A percentile compares a stretch with the other conserved stretches of the same genome.
Evolutionary conservation across 208 protist species (phyloP).

Genomic region (Trypanosoma mega): DNA sequence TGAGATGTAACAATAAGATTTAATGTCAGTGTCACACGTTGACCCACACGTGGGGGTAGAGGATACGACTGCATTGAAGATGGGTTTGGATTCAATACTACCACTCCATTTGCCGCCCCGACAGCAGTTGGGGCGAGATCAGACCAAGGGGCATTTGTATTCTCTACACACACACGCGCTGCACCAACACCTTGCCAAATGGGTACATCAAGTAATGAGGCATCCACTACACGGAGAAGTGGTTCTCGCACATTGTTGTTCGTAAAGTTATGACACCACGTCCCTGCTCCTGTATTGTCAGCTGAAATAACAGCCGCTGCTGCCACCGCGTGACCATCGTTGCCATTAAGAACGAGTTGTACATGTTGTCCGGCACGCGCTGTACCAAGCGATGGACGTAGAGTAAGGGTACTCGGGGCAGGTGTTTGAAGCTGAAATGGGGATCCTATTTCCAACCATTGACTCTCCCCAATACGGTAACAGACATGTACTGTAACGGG

Average conservation of each 20-base stretch:
- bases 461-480: constrained; percentile 38
- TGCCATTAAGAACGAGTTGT: constrained; percentile 40
- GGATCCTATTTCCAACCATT: constrained; percentile 65
- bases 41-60: constrained; percentile 73
- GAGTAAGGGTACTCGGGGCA: constrained; percentile 35
- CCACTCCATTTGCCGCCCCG: constrained; percentile 29
- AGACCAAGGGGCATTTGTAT: constrained; percentile 38
- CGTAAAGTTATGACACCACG: constrained; percentile 92
- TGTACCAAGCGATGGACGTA: constrained; percentile 24
- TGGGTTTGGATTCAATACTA: constrained; percentile 58
- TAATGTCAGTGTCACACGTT: constrained; percentile 85
- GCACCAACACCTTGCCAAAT: constrained; percentile 63
- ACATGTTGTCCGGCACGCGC: constrained; percentile 81
- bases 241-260: constrained; percentile 48
- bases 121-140: constrained; percentile 53
- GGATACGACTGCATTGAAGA: constrained; percentile 61
- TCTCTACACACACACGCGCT: constrained; percentile 60
- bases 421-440: constrained; percentile 42
- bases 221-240: constrained; percentile 37
- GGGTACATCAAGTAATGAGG: constrained; percentile 50
- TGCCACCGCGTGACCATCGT: constrained; percentile 2
- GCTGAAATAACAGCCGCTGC: constrained; percentile 49
- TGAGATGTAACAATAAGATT: constrained; percentile 43
- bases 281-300: constrained; percentile 27
- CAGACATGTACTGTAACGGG: constrained; percentile 54